Evolutionary conservation across 371 early-diverging fungal genomes (phyloP), one percentile per base, ranked within the genome.

Genomic region (Entomophthora muscae): DNA sequence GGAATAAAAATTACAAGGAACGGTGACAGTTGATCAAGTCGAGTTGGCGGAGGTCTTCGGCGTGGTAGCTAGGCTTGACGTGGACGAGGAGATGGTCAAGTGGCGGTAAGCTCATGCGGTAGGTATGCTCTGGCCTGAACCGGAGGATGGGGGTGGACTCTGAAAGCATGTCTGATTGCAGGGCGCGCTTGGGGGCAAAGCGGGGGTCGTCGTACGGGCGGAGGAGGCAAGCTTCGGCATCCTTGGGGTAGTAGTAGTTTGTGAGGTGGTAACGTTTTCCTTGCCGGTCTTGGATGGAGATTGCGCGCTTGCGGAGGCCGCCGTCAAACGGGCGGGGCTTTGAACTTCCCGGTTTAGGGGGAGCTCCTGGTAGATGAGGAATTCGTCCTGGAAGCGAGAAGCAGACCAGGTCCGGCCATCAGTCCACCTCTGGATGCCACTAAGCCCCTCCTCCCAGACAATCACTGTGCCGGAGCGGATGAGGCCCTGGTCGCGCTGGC

Each of bases 341-440:
- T 70, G 72, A 71, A 53, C 74, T 64, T 66, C 66, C 65, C 13
- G 67, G 56, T 22, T 29, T 26, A 21, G 72, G 68, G 2, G 81
- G 77, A 86, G 67, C 66, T 89, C 88, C 53, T 85, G 82, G 68
- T 89, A 88, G 57, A 85, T 79, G 53, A 87, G 67, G 67, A 88
- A 89, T 69, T 83, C 82, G 32, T 86, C 88, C 30, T 82, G 76
- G 1, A 85, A 84, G 29, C 92, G 81, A 30, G 87, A 87, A 3
- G 91, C 88, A 26, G 87, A 85, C 92, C 91, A 89, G 23, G 81
- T 78, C 23, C 80, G 75, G 17, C 91, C 90, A 70, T 91, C 92
- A 1, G 92, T 92, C 92, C 92, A 92, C 31, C 92, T 74, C 64
- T 86, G 84, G 69, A 92, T 90, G 5, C 91, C 86, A 0, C 83